phyloP scores from a whole-genome alignment of 805 yeast genomes.

The Kluyveromyces lactis region DNA sequence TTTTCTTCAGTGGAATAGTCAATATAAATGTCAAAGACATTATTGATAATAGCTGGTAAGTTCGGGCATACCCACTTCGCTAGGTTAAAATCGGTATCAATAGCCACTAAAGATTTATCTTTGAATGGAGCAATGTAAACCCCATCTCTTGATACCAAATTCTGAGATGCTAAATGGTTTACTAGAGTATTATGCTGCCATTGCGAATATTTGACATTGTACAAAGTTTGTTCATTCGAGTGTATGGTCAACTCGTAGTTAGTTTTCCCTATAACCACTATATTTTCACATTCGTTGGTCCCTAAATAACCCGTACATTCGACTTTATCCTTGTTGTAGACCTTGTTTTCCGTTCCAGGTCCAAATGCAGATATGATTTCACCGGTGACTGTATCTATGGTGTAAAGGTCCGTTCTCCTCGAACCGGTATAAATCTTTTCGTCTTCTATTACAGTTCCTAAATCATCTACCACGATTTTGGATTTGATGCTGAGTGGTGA shows the following conservation, averaged over 20 bases:
- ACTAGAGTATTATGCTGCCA: constrained; percentile 94
- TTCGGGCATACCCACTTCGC: constrained; percentile 70
- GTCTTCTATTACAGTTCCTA: constrained; percentile 33
- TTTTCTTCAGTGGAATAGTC: constrained; percentile 29
- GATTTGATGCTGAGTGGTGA: constrained; percentile 72
- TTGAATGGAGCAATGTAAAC: constrained; percentile 77
- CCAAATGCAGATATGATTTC: constrained; percentile 66
- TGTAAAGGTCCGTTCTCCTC: constrained; percentile 64
- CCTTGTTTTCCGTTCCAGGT: constrained; percentile 31
- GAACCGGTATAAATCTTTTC: constrained; percentile 87
- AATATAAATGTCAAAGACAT: constrained; percentile 65
- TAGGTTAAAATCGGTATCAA: constrained; percentile 56
- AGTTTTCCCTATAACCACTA: constrained; percentile 59
- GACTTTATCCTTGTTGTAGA: constrained; percentile 9
- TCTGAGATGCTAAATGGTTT: constrained; percentile 39
- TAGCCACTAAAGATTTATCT: constrained; percentile 70
- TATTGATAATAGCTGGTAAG: constrained; percentile 62
- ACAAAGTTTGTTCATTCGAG: constrained; percentile 57
- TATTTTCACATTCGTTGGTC: constrained; percentile 24
- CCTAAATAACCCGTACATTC: constrained; percentile 11
- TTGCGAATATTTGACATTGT: constrained; percentile 79
- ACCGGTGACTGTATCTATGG: constrained; percentile 69
- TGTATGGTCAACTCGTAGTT: constrained; percentile 70
- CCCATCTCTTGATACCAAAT: constrained; percentile 55
- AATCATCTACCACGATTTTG: constrained; percentile 36